A percentile compares a stretch with the other conserved stretches of the same genome.
Conservation (phyloP, 345 rosid species). For the Odontarrhena argentea region DNA sequence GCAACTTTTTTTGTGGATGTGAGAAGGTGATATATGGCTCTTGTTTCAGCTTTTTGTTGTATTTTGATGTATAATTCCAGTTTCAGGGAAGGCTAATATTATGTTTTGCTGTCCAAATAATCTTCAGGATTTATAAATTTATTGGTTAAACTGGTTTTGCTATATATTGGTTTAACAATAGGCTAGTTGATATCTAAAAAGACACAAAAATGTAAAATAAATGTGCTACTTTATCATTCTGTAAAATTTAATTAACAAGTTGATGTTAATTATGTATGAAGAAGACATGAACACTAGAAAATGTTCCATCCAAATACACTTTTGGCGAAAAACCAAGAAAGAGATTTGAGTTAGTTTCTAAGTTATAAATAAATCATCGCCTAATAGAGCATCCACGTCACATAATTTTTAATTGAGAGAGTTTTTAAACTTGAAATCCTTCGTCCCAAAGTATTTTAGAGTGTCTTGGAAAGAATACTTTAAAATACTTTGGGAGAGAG, state of each 20-base stretch:
- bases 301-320: neutral
- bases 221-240: neutral
- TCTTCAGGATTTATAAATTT: no score
- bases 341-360: no score
- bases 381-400: no score
- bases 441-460: no score
- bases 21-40: slow-evolving; percentile 59
- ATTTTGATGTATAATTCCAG: slow-evolving; percentile 24
- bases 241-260: neutral
- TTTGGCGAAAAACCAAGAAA: no score
- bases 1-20: slow-evolving; percentile 42
- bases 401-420: no score
- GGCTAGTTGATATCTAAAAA: slow-evolving; percentile 13
- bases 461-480: no score
- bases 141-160: no score
- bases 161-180: no score
- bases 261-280: slow-evolving; percentile 3
- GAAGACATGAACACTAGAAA: neutral
- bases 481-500: no score
- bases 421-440: no score
- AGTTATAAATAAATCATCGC: no score
- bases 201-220: slow-evolving; percentile 4
- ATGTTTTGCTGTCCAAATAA: neutral
- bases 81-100: slow-evolving; percentile 11
- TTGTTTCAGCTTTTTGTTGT: slow-evolving; percentile 29